Base-by-base conservation (phyloP, 2,329 filamentous ascomycete species). In the Fusarium caatingaense region DNA sequence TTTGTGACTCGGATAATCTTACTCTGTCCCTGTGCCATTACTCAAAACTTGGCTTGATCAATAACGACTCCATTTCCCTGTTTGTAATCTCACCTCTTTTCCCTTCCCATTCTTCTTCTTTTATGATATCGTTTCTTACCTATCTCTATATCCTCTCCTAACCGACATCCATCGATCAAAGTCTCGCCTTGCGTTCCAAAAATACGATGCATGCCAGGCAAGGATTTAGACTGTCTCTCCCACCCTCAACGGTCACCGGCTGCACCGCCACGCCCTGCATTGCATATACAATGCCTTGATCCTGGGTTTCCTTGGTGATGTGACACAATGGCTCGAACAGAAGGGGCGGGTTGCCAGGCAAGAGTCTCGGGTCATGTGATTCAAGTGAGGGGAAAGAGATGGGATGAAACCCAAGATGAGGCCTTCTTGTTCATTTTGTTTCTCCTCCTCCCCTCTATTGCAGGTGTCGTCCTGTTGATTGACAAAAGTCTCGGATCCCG, bases 311-410 rank as follows among this genome's bases (percentile, higher is more conserved):
- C 60, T 72, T 63, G 66, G 69, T 65, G 64, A 76, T 75, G 71
- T 73, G 70, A 72, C 72, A 75, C 72, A 65, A 68, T 53, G 60
- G 59, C 69, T 60, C 68, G 48, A 60, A 51, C 48, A 60, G 60
- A 66, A 65, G 62, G 60, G 64, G 62, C 74, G 65, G 64, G 69
- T 73, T 63, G 65, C 61, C 64, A 69, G 66, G 58, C 61, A 61
- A 70, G 59, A 60, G 40, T 47, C 34, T 56, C 37, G 68, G 68
- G 71, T 78, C 77, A 78, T 76, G 76, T 78, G 76, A 78, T 73
- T 42, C 9, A 55, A 50, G 64, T 76, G 76, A 78, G 76, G 76
- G 77, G 76, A 77, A 78, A 57, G 63, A 70, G 71, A 70, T 60
- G 60, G 69, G 67, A 76, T 72, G 74, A 72, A 72, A 73, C 74